Evolutionary conservation across 2,329 filamentous ascomycete species (phyloP).

Genomic region (Trichophyton mentagrophytes): DNA sequence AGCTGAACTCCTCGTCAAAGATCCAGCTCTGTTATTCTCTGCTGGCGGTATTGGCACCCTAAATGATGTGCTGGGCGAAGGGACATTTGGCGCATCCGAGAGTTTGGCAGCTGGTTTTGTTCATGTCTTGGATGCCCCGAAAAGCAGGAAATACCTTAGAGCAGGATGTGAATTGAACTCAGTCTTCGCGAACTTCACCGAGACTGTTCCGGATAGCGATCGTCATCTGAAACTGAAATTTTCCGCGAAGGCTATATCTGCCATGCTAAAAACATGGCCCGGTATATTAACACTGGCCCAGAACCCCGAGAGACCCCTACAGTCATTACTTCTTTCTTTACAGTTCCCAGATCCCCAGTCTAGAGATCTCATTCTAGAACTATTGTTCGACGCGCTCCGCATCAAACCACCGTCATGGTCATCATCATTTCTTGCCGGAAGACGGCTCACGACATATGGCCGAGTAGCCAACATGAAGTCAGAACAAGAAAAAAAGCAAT

Average conservation of each 20-base stretch:
- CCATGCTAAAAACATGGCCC: slow-evolving; percentile 84
- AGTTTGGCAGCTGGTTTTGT: slow-evolving; percentile 78
- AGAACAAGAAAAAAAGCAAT: slow-evolving; percentile 41
- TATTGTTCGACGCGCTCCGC: slow-evolving; percentile 69
- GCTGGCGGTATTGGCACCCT: slow-evolving; percentile 75
- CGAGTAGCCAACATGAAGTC: slow-evolving; percentile 65
- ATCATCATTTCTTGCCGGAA: slow-evolving; percentile 82
- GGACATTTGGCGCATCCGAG: slow-evolving; percentile 83
- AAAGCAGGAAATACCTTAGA: slow-evolving; percentile 66
- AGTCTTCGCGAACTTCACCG: slow-evolving; percentile 84
- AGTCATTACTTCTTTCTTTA: slow-evolving; percentile 60
- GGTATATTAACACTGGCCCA: slow-evolving; percentile 79
- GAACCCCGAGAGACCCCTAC: slow-evolving; percentile 73
- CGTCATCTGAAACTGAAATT: slow-evolving; percentile 61
- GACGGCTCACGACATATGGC: slow-evolving; percentile 90
- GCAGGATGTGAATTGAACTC: slow-evolving; percentile 82
- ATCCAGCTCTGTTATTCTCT: slow-evolving; percentile 66
- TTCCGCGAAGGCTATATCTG: slow-evolving; percentile 84
- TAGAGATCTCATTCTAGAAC: slow-evolving; percentile 69
- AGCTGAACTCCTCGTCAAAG: slow-evolving; percentile 77
- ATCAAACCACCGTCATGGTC: slow-evolving; percentile 95
- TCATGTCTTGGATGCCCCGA: slow-evolving; percentile 75
- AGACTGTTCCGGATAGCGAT: slow-evolving; percentile 48
- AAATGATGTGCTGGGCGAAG: slow-evolving; percentile 85
- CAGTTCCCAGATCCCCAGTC: slow-evolving; percentile 45